Percentiles rank a stretch among this genome's conserved stretches.
Conservation (phyloP, 306 rosid genomes). For the Herpetospermum pedunculosum region DNA sequence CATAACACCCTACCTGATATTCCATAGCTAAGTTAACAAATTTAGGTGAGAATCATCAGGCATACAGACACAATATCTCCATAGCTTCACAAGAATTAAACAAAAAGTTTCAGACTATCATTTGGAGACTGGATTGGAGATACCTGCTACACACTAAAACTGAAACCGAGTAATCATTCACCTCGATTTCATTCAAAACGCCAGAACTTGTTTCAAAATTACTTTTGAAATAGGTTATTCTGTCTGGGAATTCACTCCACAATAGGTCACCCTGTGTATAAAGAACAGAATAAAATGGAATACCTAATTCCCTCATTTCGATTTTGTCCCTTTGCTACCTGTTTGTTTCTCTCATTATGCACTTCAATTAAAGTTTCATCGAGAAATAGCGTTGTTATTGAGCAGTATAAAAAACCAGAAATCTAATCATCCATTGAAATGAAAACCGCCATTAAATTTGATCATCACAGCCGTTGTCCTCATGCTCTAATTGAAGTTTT, state of each 20-base stretch:
- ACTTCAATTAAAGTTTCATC: not conserved
- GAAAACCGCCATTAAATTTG: not conserved
- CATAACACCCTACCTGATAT: slow-evolving; percentile 27
- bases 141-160: too few species aligned
- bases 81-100: not conserved
- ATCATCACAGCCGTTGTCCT: not conserved
- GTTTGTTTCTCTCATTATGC: not conserved
- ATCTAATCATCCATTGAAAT: too few species aligned
- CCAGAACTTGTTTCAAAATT: slow-evolving; percentile 48
- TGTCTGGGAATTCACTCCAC: too few species aligned
- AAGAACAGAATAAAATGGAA: not conserved
- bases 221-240: too few species aligned
- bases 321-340: not conserved
- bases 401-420: not conserved
- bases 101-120: not conserved
- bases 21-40: not conserved
- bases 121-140: slow-evolving; percentile 8
- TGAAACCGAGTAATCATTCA: too few species aligned
- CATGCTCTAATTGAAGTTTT: not conserved
- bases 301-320: not conserved
- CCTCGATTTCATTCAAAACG: slow-evolving; percentile 22
- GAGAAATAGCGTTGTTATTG: not conserved
- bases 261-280: too few species aligned
- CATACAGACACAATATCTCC: not conserved
- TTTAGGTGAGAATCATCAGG: not conserved